phyloP scores from a whole-genome alignment of 768 basidiomycete genomes.

The Collybia sp. region DNA sequence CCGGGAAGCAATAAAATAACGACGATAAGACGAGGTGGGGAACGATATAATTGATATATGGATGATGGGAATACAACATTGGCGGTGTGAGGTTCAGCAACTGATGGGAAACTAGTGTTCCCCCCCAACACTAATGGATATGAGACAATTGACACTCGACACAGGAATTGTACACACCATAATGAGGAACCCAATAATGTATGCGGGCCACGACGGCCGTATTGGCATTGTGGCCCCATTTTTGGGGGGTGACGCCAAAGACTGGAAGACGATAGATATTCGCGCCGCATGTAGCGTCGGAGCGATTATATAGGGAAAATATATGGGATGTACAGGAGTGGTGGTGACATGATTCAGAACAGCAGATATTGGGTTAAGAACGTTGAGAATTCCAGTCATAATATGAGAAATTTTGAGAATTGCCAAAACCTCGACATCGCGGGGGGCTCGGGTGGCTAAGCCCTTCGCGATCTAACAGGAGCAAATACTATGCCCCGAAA shows the following conservation, averaged over 20 bases:
- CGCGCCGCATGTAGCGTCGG: constrained; percentile 39
- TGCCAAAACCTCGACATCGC: too few relatives aligned
- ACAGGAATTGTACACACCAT: constrained; percentile 27
- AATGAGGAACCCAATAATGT: constrained; percentile 40
- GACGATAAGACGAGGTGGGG: constrained; percentile 40
- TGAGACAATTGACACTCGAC: neutral
- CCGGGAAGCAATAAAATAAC: constrained; percentile 32
- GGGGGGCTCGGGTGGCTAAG: too few relatives aligned
- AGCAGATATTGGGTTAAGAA: too few relatives aligned
- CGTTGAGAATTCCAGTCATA: too few relatives aligned
- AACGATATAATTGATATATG: constrained; percentile 43
- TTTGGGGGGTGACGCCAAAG: constrained; percentile 16
- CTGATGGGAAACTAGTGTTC: constrained; percentile 36
- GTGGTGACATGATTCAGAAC: too few relatives aligned
- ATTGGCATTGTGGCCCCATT: constrained; percentile 12
- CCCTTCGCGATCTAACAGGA: too few relatives aligned
- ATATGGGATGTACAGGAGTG: constrained; percentile 27
- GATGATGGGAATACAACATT: constrained; percentile 37
- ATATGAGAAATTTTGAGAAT: too few relatives aligned
- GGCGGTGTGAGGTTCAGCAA: constrained; percentile 42
- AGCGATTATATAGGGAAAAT: constrained; percentile 36
- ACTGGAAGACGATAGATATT: constrained; percentile 39
- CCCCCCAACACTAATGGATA: constrained; percentile 33
- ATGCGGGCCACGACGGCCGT: constrained; percentile 36
- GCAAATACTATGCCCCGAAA: neutral